These are phyloP conservation scores for Microcera coccophila DNA, from an alignment of 2,329 filamentous ascomycete species.

Conservation along the genomic window DNA sequence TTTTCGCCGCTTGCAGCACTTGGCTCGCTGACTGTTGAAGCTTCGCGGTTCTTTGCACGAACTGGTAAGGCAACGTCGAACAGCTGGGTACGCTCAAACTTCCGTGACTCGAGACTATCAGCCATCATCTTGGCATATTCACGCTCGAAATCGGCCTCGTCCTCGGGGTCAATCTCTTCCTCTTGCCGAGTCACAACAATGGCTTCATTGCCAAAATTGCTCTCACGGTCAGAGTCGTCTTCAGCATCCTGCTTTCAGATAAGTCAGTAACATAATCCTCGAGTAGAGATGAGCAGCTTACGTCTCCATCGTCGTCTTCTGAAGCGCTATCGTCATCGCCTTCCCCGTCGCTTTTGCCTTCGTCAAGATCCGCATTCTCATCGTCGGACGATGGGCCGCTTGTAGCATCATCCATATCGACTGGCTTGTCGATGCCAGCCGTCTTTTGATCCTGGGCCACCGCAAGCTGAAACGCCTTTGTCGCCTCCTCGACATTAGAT, in stretches of 20 bases:
- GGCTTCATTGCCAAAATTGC: constrained; percentile 75
- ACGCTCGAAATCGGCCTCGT: constrained; percentile 94
- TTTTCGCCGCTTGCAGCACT: constrained; percentile 21
- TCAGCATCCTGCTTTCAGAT: constrained; percentile 41
- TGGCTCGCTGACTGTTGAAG: constrained; percentile 30
- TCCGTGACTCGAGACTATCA: constrained; percentile 91
- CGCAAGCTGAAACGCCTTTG: constrained; percentile 78
- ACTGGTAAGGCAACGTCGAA: constrained; percentile 98
- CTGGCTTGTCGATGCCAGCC: constrained; percentile 63
- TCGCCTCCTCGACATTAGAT: constrained; percentile 75
- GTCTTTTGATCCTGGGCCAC: constrained; percentile 85
- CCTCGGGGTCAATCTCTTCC: constrained; percentile 86
- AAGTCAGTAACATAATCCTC: neutral
- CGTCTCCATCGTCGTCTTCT: constrained; percentile 57
- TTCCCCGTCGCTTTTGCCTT: constrained; percentile 52
- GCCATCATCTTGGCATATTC: constrained; percentile 99
- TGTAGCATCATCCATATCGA: constrained; percentile 69
- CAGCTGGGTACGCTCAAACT: constrained; percentile 88
- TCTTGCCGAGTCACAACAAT: constrained; percentile 90
- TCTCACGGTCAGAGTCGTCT: constrained; percentile 50
- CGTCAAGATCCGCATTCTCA: constrained; percentile 63
- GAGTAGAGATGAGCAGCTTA: constrained; percentile 27
- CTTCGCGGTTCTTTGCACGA: constrained; percentile 64
- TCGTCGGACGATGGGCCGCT: constrained; percentile 74
- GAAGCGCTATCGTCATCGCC: constrained; percentile 58